Percentiles rank a stretch among this genome's conserved stretches.
These are phyloP conservation scores for Salix brachista DNA, from an alignment of 345 rosid species.

Conservation along the genomic window DNA sequence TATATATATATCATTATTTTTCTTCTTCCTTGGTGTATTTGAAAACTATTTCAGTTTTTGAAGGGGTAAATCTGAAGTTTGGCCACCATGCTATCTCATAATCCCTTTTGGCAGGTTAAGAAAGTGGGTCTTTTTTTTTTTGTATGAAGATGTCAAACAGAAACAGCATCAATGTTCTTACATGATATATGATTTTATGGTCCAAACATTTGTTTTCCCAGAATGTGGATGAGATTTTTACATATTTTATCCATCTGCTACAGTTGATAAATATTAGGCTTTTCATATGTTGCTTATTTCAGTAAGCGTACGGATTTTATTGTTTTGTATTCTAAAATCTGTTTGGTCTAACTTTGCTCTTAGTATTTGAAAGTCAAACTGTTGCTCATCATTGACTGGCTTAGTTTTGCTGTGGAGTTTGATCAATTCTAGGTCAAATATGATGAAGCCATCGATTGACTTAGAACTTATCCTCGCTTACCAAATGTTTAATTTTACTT, in stretches of 20 bases:
- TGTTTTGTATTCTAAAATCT: neutral
- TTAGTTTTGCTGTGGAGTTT: neutral
- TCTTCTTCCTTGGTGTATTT: neutral
- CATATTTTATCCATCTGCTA: neutral
- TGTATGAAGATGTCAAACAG: neutral
- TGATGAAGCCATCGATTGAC: neutral
- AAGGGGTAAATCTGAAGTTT: neutral
- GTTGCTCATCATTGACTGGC: neutral
- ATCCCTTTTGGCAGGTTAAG: neutral
- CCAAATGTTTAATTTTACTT: neutral
- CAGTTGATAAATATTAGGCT: neutral
- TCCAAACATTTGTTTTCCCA: neutral
- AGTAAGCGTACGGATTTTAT: neutral
- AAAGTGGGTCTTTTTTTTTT: neutral
- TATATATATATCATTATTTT: neutral
- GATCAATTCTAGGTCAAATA: neutral
- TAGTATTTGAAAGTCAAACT: neutral
- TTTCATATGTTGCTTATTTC: neutral
- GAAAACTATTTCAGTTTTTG: neutral
- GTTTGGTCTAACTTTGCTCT: neutral
- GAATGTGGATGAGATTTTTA: neutral
- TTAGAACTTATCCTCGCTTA: neutral
- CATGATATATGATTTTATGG: neutral
- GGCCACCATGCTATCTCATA: neutral
- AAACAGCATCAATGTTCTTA: neutral